Percentiles rank a stretch among this genome's conserved stretches.
Evolutionary conservation across 345 rosid genomes (phyloP).

Genomic region (Murraya paniculata): DNA sequence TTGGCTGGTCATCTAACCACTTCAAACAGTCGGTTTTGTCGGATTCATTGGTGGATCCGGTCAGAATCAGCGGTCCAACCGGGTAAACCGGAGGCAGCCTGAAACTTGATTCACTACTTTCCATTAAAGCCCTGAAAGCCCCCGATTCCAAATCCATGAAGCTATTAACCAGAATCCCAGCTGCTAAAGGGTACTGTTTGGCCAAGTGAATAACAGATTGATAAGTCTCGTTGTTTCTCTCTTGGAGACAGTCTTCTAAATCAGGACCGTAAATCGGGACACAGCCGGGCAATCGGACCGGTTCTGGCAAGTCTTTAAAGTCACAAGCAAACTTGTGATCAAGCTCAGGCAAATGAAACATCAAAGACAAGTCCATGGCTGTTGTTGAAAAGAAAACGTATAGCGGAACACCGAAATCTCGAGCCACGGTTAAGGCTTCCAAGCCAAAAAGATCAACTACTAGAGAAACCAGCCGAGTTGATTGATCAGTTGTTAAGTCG

Average conservation of each 20-base stretch:
- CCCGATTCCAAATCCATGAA: slow-evolving; percentile 30
- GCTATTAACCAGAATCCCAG: slow-evolving; percentile 31
- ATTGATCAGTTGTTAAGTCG: not conserved
- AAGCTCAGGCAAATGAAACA: slow-evolving; percentile 22
- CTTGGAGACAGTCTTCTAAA: slow-evolving; percentile 23
- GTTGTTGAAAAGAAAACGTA: slow-evolving; percentile 21
- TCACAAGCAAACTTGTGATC: slow-evolving; percentile 23
- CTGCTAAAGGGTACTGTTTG: slow-evolving; percentile 14
- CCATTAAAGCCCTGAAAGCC: slow-evolving; percentile 26
- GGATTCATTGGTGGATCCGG: not conserved
- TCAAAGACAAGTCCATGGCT: slow-evolving; percentile 18
- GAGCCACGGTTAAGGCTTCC: slow-evolving; percentile 15
- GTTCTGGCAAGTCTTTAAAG: slow-evolving; percentile 28
- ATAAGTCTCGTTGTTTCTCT: slow-evolving; percentile 21
- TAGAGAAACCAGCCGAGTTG: slow-evolving; percentile 15
- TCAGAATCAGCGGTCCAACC: slow-evolving; percentile 25
- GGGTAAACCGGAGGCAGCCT: slow-evolving; percentile 25
- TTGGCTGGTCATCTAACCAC: slow-evolving; percentile 41
- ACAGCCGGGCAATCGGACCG: slow-evolving; percentile 30
- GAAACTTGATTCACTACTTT: not conserved
- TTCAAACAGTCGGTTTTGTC: slow-evolving; percentile 19
- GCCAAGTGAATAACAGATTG: slow-evolving; percentile 9
- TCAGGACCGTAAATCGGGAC: slow-evolving; percentile 25
- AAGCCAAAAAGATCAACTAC: slow-evolving; percentile 30
- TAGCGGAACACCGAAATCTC: slow-evolving; percentile 11